These are phyloP conservation scores for Calonectria montana DNA, from an alignment of 2,329 filamentous ascomycete species.

Conservation along the genomic window DNA sequence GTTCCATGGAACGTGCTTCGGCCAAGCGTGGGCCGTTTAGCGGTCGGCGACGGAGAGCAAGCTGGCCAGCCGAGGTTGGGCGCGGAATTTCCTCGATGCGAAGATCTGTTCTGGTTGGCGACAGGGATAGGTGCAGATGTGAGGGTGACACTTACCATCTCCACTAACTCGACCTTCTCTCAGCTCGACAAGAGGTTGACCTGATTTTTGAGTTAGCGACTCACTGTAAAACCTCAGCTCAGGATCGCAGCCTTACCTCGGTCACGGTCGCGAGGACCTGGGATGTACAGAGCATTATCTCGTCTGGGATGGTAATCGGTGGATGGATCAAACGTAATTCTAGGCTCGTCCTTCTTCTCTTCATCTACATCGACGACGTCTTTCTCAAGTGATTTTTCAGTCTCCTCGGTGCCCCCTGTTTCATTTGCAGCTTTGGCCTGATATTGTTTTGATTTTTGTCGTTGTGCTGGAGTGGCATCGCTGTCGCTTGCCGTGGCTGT, in stretches of 20 bases:
- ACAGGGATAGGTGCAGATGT: neutral
- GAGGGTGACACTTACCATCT: constrained; percentile 27
- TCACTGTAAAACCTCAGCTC: neutral
- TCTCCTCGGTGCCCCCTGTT: neutral
- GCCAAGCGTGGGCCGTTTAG: constrained; percentile 39
- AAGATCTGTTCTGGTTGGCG: constrained; percentile 30
- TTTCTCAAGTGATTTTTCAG: neutral
- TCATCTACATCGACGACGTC: neutral
- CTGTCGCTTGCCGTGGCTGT: neutral
- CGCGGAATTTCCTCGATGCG: constrained; percentile 30
- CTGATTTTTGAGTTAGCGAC: constrained; percentile 27
- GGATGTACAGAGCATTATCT: constrained; percentile 44
- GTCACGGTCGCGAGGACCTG: constrained; percentile 48
- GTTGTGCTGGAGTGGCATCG: neutral
- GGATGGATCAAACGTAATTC: constrained; percentile 46
- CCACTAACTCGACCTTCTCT: constrained; percentile 32
- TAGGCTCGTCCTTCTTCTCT: constrained; percentile 18
- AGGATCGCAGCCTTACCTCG: constrained; percentile 30
- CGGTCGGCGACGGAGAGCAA: constrained; percentile 39
- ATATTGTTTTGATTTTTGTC: neutral
- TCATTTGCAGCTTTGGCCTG: neutral
- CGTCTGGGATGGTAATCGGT: constrained; percentile 39
- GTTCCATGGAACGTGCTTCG: constrained; percentile 51
- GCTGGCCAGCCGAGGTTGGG: constrained; percentile 18
- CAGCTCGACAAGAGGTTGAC: constrained; percentile 43